These are phyloP conservation scores for Bauhinia variegata DNA, from an alignment of 306 rosid genomes.

Conservation along the genomic window DNA sequence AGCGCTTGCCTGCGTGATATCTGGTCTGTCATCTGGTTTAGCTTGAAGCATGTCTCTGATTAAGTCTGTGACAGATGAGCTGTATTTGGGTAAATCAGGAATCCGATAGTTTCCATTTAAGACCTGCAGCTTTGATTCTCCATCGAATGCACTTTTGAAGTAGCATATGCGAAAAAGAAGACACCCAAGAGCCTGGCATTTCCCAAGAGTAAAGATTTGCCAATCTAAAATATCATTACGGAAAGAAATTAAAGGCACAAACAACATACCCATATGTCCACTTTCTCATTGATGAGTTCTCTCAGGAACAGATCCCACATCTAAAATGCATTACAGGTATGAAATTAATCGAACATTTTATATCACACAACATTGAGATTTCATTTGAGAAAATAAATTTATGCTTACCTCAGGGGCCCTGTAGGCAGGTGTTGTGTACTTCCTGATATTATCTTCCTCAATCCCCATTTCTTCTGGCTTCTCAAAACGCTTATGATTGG, in stretches of 20 bases:
- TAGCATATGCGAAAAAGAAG: slow-evolving; percentile 95
- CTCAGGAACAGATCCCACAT: slow-evolving; percentile 97
- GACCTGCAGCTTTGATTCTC: slow-evolving; percentile 97
- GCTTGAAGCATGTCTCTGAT: slow-evolving; percentile 95
- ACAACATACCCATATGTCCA: slow-evolving; percentile 95
- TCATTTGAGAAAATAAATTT: slow-evolving; percentile 24
- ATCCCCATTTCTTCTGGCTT: slow-evolving; percentile 98
- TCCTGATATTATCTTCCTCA: slow-evolving; percentile 98
- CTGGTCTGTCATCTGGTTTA: slow-evolving; percentile 95
- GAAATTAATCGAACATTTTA: slow-evolving; percentile 19
- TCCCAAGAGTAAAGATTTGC: slow-evolving; percentile 36
- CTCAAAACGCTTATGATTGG: slow-evolving; percentile 91
- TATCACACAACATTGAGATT: slow-evolving; percentile 1
- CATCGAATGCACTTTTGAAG: slow-evolving; percentile 96
- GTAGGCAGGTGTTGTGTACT: slow-evolving; percentile 96
- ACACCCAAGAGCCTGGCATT: slow-evolving; percentile 93
- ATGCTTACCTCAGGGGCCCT: slow-evolving; percentile 86
- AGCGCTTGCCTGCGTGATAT: slow-evolving; percentile 99
- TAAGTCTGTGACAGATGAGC: slow-evolving; percentile 65
- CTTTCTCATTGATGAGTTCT: slow-evolving; percentile 91
- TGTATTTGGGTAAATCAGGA: slow-evolving; percentile 82
- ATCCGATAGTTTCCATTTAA: slow-evolving; percentile 97
- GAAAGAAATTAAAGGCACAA: slow-evolving; percentile 25
- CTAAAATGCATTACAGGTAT: slow-evolving; percentile 48
- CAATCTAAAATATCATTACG: slow-evolving; percentile 15